Evolutionary conservation across 805 yeast species (phyloP).

Genomic region (Saccharomycopsis sp.): DNA sequence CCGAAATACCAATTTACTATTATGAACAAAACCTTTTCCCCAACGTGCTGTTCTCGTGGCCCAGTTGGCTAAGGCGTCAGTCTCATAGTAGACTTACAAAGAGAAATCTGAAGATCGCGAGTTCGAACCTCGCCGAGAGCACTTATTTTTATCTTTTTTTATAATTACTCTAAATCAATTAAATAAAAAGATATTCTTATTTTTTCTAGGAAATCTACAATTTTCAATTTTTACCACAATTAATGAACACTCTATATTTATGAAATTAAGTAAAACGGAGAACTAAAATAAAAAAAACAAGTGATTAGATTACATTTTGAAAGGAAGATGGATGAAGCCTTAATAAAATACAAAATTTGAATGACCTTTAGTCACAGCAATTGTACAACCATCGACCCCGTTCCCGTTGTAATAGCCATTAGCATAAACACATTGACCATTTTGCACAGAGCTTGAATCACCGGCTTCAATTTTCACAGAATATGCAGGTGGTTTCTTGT

Average conservation of each 20-base stretch:
- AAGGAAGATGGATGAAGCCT: too few relatives aligned
- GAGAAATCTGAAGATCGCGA: slow-evolving; percentile 21
- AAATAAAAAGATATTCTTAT: background rate
- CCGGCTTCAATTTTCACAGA: slow-evolving; percentile 73
- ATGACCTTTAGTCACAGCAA: slow-evolving; percentile 73
- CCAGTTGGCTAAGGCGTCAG: slow-evolving; percentile 22
- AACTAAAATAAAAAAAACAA: too few relatives aligned
- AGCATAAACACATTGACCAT: slow-evolving; percentile 75
- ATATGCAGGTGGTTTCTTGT: slow-evolving; percentile 58
- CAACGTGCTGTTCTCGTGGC: slow-evolving; percentile 20
- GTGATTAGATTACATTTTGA: too few relatives aligned
- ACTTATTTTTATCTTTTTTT: slow-evolving; percentile 9
- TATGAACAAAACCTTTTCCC: too few relatives aligned
- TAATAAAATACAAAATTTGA: slow-evolving; percentile 77
- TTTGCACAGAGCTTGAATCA: slow-evolving; percentile 49
- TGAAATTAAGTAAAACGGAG: too few relatives aligned
- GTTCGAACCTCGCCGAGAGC: slow-evolving; percentile 17
- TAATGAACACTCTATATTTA: background rate
- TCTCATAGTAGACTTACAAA: slow-evolving; percentile 21
- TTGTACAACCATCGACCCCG: slow-evolving; percentile 88
- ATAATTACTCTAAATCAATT: background rate
- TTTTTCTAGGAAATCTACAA: background rate
- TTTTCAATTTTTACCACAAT: background rate
- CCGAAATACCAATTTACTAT: too few relatives aligned
- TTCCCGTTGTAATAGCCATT: slow-evolving; percentile 66